Evolutionary conservation across 2,329 filamentous ascomycete genomes (phyloP).

Genomic region (Colletotrichum sp.): DNA sequence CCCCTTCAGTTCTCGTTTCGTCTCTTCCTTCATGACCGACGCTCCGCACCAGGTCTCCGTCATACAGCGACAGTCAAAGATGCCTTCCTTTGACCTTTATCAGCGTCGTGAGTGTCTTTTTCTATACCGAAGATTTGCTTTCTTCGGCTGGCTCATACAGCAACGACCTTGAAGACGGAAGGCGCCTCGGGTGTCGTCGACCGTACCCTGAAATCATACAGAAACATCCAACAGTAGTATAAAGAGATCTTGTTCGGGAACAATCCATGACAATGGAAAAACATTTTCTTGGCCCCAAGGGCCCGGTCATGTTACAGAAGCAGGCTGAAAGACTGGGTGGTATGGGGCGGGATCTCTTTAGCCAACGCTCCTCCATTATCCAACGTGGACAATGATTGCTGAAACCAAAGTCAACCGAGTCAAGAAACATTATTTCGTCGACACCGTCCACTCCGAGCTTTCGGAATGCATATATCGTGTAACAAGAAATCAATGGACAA

Average conservation of each 20-base stretch:
- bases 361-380: not conserved
- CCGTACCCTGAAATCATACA: fast-evolving
- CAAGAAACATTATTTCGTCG: not conserved
- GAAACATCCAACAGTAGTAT: not conserved
- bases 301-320: not conserved
- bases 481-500: not conserved
- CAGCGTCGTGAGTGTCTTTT: fast-evolving
- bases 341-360: not conserved
- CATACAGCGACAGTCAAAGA: fast-evolving
- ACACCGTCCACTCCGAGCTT: not conserved
- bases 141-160: fast-evolving
- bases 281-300: not conserved
- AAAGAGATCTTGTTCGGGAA: not conserved
- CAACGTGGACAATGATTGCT: not conserved
- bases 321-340: not conserved
- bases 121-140: not conserved
- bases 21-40: not conserved
- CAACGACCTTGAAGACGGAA: not conserved
- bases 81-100: fast-evolving
- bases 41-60: fast-evolving
- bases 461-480: not conserved
- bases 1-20: not conserved
- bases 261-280: not conserved
- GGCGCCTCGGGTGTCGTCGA: fast-evolving
- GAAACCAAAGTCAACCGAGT: fast-evolving